Evolutionary conservation across 495 filamentous ascomycete species (phyloP).

Genomic region (Tetracladium setigerum): DNA sequence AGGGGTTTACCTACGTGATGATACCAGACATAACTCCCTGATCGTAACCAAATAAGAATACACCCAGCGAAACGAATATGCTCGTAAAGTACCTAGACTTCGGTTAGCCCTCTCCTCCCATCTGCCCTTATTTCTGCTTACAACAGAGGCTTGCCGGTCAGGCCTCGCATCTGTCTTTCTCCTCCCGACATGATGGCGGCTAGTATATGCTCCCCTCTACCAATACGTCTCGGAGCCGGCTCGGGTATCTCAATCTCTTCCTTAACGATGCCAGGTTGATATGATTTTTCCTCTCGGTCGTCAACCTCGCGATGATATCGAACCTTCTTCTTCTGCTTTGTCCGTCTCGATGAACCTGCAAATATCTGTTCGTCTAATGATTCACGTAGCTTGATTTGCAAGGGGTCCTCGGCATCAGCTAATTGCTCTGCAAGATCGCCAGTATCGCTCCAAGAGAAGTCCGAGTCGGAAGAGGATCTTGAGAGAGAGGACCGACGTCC

Average conservation of each 20-base stretch:
- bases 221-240: slow-evolving; percentile 52
- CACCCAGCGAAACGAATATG: slow-evolving; percentile 94
- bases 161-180: slow-evolving; percentile 70
- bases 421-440: slow-evolving; percentile 90
- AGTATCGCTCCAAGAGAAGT: slow-evolving; percentile 87
- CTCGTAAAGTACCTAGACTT: slow-evolving; percentile 82
- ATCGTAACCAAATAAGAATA: slow-evolving; percentile 98
- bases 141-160: slow-evolving; percentile 93
- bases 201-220: slow-evolving; percentile 57
- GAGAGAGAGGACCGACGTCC: slow-evolving; percentile 27
- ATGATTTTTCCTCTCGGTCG: slow-evolving; percentile 21
- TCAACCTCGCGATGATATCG: slow-evolving; percentile 29
- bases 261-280: slow-evolving; percentile 51
- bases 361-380: slow-evolving; percentile 52
- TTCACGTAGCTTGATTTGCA: slow-evolving; percentile 54
- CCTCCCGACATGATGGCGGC: slow-evolving; percentile 79
- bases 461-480: slow-evolving; percentile 46
- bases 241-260: slow-evolving; percentile 78
- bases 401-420: slow-evolving; percentile 70
- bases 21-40: slow-evolving; percentile 99
- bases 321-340: slow-evolving; percentile 35
- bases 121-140: slow-evolving; percentile 33
- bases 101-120: slow-evolving; percentile 26
- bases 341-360: slow-evolving; percentile 36
- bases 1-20: slow-evolving; percentile 69